These are phyloP conservation scores for Lecanicillium sp. DNA, from an alignment of 2,329 filamentous ascomycete genomes.

Conservation along the genomic window DNA sequence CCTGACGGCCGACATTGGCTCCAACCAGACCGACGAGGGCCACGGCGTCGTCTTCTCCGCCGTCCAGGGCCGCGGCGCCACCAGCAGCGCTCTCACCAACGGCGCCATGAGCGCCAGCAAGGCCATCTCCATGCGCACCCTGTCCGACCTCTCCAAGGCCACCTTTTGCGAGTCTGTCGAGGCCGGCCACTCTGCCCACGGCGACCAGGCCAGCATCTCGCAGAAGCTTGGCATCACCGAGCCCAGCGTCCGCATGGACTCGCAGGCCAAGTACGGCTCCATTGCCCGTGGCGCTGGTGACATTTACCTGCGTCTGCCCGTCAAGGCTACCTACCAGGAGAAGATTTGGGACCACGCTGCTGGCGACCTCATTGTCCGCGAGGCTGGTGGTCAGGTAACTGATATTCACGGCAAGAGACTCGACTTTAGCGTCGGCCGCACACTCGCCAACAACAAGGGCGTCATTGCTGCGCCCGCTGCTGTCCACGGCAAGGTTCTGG, in stretches of 20 bases:
- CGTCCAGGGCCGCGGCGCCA: constrained; percentile 69
- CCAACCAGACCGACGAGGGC: constrained; percentile 64
- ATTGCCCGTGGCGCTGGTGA: constrained; percentile 92
- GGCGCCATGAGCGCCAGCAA: constrained; percentile 42
- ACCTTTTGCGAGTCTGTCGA: constrained; percentile 98
- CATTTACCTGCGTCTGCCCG: constrained; percentile 84
- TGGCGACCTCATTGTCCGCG: constrained; percentile 86
- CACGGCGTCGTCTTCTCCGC: constrained; percentile 86
- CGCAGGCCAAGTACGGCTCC: constrained; percentile 93
- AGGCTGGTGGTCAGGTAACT: constrained; percentile 86
- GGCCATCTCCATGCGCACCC: constrained; percentile 69
- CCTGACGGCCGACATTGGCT: constrained; percentile 59
- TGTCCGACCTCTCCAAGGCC: constrained; percentile 66
- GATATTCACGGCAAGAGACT: constrained; percentile 79
- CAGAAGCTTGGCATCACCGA: constrained; percentile 77
- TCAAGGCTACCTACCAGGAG: constrained; percentile 83
- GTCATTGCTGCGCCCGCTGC: constrained; percentile 78
- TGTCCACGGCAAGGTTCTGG: constrained; percentile 68
- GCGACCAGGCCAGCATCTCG: constrained; percentile 75
- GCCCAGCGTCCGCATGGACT: constrained; percentile 92
- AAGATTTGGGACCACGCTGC: constrained; percentile 99
- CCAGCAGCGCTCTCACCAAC: constrained; percentile 61
- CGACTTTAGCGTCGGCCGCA: constrained; percentile 81
- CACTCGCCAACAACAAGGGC: constrained; percentile 83
- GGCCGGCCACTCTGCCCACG: constrained; percentile 82